Evolutionary conservation across 1,284 basidiomycete genomes (phyloP).

Genomic region (Leccinum pseudoinsigne): DNA sequence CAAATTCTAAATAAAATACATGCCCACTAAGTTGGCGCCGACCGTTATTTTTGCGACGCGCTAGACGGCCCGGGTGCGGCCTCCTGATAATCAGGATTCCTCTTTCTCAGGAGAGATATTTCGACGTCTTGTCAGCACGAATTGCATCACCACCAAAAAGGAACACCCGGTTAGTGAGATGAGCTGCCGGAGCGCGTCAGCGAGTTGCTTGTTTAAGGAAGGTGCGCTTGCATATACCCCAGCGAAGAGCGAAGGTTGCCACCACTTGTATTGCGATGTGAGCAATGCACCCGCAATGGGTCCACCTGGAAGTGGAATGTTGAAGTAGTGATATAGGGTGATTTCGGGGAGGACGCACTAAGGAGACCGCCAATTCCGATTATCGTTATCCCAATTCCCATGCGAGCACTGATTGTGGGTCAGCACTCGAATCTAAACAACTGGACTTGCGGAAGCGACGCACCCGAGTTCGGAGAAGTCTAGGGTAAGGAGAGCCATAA

Average conservation of each 20-base stretch:
- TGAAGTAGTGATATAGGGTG: neutral
- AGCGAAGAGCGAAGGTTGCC: slow-evolving; percentile 25
- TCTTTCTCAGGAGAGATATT: neutral
- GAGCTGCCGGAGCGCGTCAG: slow-evolving; percentile 4
- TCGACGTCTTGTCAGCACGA: slow-evolving; percentile 11
- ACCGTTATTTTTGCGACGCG: neutral
- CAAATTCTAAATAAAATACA: neutral
- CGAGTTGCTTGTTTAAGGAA: neutral
- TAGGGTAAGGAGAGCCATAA: slow-evolving; percentile 33
- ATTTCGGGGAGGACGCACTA: slow-evolving; percentile 8
- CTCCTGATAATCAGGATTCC: neutral
- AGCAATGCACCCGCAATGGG: slow-evolving; percentile 31
- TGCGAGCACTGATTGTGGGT: slow-evolving; percentile 22
- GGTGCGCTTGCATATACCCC: slow-evolving; percentile 19
- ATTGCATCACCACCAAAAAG: slow-evolving; percentile 19
- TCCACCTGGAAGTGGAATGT: slow-evolving; percentile 16
- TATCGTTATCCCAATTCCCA: slow-evolving; percentile 20
- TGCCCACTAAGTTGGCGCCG: neutral
- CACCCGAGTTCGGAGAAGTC: slow-evolving; percentile 34
- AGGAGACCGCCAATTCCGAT: slow-evolving; percentile 17
- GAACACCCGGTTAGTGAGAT: slow-evolving; percentile 12
- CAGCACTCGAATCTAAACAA: neutral
- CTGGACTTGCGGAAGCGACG: neutral
- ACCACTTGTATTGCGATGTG: slow-evolving; percentile 30
- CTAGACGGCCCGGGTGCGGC: neutral